These are phyloP conservation scores for Vachellia pachyceras DNA, from an alignment of 306 rosid genomes.

Conservation along the genomic window DNA sequence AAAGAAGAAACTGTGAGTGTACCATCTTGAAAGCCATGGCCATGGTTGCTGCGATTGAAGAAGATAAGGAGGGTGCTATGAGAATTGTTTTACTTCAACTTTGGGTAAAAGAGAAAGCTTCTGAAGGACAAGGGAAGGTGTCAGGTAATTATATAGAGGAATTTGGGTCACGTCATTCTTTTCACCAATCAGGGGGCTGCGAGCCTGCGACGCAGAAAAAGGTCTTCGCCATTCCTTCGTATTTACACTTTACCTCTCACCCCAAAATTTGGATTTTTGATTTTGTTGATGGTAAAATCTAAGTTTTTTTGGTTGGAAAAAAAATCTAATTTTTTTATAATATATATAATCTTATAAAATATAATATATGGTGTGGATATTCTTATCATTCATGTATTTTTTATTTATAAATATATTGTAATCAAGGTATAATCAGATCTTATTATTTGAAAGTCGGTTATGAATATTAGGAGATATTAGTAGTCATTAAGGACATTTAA, in stretches of 20 bases:
- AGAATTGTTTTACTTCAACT: not conserved
- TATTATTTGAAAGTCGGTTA: too few relatives aligned
- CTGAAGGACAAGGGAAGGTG: not conserved
- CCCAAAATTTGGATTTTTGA: not conserved
- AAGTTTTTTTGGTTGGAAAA: too few relatives aligned
- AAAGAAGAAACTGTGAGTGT: not conserved
- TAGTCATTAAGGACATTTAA: too few relatives aligned
- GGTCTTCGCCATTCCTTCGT: slow-evolving; percentile 26
- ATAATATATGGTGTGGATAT: too few relatives aligned
- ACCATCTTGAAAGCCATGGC: slow-evolving; percentile 99
- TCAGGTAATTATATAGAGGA: not conserved
- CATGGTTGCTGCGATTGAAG: slow-evolving; percentile 63
- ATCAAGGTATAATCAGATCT: too few relatives aligned
- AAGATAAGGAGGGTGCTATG: not conserved
- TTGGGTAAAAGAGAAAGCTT: slow-evolving; percentile 7
- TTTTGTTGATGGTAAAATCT: too few relatives aligned
- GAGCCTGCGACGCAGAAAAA: not conserved
- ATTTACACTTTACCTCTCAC: slow-evolving; percentile 44
- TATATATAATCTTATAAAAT: too few relatives aligned
- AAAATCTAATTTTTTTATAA: too few relatives aligned
- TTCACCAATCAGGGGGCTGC: not conserved
- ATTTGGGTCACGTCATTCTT: not conserved
- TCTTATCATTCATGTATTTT: too few relatives aligned
- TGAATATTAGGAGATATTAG: too few relatives aligned
- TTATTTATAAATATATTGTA: too few relatives aligned